phyloP scores from a whole-genome alignment of 2,329 filamentous ascomycete genomes.

The Fusarium pseudoanthophilum region DNA sequence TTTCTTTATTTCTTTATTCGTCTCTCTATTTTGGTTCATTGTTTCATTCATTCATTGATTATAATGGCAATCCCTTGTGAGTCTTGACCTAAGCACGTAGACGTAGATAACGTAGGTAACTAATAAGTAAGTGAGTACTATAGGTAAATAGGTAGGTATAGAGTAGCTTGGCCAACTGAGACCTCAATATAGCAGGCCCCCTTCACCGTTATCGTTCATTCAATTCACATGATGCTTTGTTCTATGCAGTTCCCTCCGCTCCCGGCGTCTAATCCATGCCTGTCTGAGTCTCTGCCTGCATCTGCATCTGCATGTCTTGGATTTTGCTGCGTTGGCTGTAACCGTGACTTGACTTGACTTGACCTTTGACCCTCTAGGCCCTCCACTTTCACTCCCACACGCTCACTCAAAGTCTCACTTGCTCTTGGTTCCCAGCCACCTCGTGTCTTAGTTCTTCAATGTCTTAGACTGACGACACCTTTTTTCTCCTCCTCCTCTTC shows the following conservation, averaged over 20 bases:
- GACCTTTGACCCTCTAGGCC: slow-evolving; percentile 3
- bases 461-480: slow-evolving; percentile 37
- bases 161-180: not conserved
- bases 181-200: not conserved
- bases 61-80: not conserved
- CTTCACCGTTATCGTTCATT: slow-evolving; percentile 4
- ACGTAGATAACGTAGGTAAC: not conserved
- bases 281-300: not conserved
- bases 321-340: slow-evolving; percentile 38
- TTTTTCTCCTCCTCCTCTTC: slow-evolving; percentile 1
- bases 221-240: slow-evolving; percentile 45
- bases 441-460: slow-evolving; percentile 30
- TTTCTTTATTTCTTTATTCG: not conserved
- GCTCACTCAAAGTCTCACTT: not conserved
- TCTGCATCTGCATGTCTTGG: slow-evolving; percentile 41
- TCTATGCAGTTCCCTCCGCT: slow-evolving; percentile 33
- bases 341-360: not conserved
- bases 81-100: not conserved
- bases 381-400: slow-evolving; percentile 13
- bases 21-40: slow-evolving; percentile 2
- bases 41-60: not conserved
- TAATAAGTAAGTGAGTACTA: too few relatives aligned
- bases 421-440: slow-evolving; percentile 28
- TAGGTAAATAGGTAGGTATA: not conserved
- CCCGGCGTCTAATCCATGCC: slow-evolving; percentile 33